Percentiles rank a stretch among this genome's conserved stretches.
Evolutionary conservation across 2,329 filamentous ascomycete species (phyloP).

Genomic region (Nothophoma quercina): DNA sequence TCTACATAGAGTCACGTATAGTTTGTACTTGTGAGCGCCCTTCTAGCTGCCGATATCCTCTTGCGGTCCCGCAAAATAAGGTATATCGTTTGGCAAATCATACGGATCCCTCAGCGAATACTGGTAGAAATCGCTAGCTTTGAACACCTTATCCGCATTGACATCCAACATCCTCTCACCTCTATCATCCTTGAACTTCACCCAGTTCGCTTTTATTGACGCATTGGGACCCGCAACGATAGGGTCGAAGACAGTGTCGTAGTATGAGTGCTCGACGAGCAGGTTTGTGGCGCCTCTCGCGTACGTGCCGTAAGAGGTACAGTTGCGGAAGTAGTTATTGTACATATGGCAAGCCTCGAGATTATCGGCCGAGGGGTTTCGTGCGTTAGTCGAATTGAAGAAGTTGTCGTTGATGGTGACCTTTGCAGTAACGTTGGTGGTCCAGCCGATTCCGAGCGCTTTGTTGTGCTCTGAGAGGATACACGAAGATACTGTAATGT

Average conservation of each 20-base stretch:
- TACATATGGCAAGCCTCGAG: slow-evolving; percentile 17
- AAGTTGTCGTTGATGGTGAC: slow-evolving; percentile 19
- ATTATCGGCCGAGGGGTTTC: slow-evolving; percentile 20
- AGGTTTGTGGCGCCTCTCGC: slow-evolving; percentile 13
- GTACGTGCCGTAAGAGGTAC: slow-evolving; percentile 15
- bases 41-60: slow-evolving; percentile 8
- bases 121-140: slow-evolving; percentile 12
- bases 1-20: too few species aligned
- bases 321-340: slow-evolving; percentile 22
- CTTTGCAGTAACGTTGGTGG: slow-evolving; percentile 8
- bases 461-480: slow-evolving; percentile 20
- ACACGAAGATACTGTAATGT: slow-evolving; percentile 13
- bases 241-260: slow-evolving; percentile 14
- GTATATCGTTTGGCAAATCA: slow-evolving; percentile 19
- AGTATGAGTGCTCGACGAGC: slow-evolving; percentile 17
- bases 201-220: slow-evolving; percentile 13
- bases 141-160: slow-evolving; percentile 10
- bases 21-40: too few species aligned
- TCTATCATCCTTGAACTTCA: slow-evolving; percentile 9
- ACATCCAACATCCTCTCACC: slow-evolving; percentile 10
- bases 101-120: slow-evolving; percentile 16
- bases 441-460: slow-evolving; percentile 20
- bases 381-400: slow-evolving; percentile 19
- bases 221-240: slow-evolving; percentile 18
- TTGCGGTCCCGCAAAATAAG: slow-evolving; percentile 18